phyloP scores from a whole-genome alignment of 257 asterid genomes.

The Nicotiana noctiflora region DNA sequence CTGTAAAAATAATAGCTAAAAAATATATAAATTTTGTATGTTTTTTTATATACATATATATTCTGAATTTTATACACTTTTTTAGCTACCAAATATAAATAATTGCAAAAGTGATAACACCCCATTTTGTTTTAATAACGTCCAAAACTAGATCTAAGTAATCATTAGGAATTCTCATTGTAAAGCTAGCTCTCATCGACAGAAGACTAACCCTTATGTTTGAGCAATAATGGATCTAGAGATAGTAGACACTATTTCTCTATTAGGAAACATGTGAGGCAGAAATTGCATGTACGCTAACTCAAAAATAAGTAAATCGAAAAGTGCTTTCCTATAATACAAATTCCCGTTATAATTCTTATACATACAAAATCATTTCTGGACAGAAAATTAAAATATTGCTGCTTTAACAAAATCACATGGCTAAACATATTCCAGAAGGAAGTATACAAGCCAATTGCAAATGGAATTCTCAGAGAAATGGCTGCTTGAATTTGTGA shows the following conservation, averaged over 20 bases:
- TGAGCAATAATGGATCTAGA: neutral
- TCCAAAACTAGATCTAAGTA: neutral
- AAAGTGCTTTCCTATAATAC: neutral
- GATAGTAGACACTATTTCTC: too few relatives aligned
- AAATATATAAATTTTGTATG: too few relatives aligned
- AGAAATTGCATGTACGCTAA: neutral
- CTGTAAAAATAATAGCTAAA: too few relatives aligned
- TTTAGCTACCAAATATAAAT: too few relatives aligned
- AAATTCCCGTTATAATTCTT: slow-evolving; percentile 3
- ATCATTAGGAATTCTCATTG: neutral
- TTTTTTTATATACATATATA: too few relatives aligned
- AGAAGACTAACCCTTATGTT: neutral
- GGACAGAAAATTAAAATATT: neutral
- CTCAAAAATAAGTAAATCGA: neutral
- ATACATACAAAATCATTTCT: neutral
- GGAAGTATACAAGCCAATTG: slow-evolving; percentile 5
- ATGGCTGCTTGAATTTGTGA: neutral
- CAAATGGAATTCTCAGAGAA: slow-evolving; percentile 4
- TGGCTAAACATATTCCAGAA: neutral
- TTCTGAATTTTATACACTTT: too few relatives aligned
- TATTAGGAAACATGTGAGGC: neutral
- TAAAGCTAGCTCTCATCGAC: neutral
- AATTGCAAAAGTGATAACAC: too few relatives aligned
- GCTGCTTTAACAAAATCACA: slow-evolving; percentile 6
- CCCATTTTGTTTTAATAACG: neutral